phyloP scores from a whole-genome alignment of 768 basidiomycete species.

The Hypholoma fasciculare region DNA sequence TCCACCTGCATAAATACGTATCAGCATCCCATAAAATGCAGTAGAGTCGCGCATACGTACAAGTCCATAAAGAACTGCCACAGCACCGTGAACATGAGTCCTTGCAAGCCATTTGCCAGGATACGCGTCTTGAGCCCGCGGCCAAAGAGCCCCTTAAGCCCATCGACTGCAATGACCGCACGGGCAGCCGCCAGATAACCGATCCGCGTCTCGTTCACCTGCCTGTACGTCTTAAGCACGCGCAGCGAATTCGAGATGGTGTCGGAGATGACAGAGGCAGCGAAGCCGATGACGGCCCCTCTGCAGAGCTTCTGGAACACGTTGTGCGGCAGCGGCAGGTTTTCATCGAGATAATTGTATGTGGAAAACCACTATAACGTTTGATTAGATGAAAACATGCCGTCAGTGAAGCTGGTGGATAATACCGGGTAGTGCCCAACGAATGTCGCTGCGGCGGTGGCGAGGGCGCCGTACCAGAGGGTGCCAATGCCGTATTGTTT shows the following conservation, averaged over 20 bases:
- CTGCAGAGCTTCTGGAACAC: constrained; percentile 63
- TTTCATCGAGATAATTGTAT: constrained; percentile 76
- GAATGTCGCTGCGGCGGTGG: constrained; percentile 91
- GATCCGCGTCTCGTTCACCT: constrained; percentile 82
- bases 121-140: constrained; percentile 90
- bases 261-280: constrained; percentile 83
- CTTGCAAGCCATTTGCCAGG: constrained; percentile 88
- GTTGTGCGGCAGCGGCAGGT: constrained; percentile 57
- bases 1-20: background rate
- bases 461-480: constrained; percentile 89
- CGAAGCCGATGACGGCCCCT: constrained; percentile 91
- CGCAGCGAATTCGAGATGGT: constrained; percentile 85
- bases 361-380: constrained; percentile 74
- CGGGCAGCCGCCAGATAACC: constrained; percentile 78
- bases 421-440: constrained; percentile 87
- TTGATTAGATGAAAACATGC: background rate
- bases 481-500: constrained; percentile 73
- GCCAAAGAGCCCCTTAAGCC: constrained; percentile 78
- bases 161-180: constrained; percentile 75
- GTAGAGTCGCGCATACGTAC: constrained; percentile 44
- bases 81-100: constrained; percentile 86
- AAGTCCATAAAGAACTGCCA: constrained; percentile 92
- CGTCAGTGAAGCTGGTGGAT: constrained; percentile 2
- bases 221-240: constrained; percentile 94
- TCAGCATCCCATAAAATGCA: background rate